phyloP scores from a whole-genome alignment of 2,329 filamentous ascomycete genomes.

The Colletotrichum truncatum region DNA sequence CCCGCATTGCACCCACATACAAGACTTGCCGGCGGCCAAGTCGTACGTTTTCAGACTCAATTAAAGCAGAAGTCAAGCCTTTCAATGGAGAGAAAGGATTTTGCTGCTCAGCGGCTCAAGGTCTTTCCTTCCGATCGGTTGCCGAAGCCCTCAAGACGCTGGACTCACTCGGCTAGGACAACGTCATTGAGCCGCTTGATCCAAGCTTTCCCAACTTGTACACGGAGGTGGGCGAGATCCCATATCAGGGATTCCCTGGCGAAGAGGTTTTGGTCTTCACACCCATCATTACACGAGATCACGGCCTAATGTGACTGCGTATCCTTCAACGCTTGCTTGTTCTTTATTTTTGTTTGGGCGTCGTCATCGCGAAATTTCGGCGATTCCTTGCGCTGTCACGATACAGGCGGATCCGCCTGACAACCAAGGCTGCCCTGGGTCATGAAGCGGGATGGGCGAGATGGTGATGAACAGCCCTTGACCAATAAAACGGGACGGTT shows the following conservation, averaged over 20 bases:
- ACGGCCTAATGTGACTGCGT: neutral
- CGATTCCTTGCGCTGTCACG: neutral
- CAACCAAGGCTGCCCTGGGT: neutral
- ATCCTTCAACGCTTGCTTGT: neutral
- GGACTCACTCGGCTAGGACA: neutral
- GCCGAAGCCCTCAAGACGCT: neutral
- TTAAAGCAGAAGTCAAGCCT: neutral
- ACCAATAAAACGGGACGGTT: neutral
- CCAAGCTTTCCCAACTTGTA: slow-evolving; percentile 19
- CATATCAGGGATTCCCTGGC: slow-evolving; percentile 14
- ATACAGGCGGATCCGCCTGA: neutral
- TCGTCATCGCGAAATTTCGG: neutral
- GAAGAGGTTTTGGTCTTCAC: neutral
- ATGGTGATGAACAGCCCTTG: neutral
- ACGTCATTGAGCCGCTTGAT: slow-evolving; percentile 16
- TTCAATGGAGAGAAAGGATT: neutral
- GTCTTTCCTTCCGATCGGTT: neutral
- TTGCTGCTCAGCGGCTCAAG: neutral
- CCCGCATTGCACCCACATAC: slow-evolving; percentile 14
- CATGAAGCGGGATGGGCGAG: neutral
- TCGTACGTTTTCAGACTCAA: neutral
- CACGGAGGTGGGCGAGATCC: neutral
- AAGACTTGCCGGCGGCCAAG: neutral
- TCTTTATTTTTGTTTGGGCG: neutral
- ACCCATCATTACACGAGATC: neutral